phyloP scores from a whole-genome alignment of 2,329 filamentous ascomycete genomes.

The Davidsoniella eucalypti region DNA sequence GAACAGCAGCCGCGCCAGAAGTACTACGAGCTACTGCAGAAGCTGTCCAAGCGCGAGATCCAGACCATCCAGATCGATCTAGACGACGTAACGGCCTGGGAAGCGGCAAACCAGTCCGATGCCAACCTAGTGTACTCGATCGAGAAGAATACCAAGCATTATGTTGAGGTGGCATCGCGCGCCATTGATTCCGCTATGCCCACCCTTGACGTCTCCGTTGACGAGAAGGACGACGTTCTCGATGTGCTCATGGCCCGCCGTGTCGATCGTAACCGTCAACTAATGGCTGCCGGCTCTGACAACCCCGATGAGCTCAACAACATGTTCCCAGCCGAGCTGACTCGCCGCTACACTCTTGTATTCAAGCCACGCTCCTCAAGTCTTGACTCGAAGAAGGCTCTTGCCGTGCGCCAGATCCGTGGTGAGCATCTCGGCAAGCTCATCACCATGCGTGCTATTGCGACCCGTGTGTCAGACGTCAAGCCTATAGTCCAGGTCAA shows the following conservation, averaged over 20 bases:
- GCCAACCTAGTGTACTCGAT: conserved; percentile 67
- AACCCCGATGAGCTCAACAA: conserved; percentile 52
- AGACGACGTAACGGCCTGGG: conserved; percentile 73
- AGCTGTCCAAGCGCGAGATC: conserved; percentile 63
- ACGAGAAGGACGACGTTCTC: conserved; percentile 93
- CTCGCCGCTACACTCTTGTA: conserved; percentile 83
- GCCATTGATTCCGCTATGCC: conserved; percentile 83
- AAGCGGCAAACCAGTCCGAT: conserved; percentile 51
- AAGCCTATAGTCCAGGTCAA: conserved; percentile 97
- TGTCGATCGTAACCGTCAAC: conserved; percentile 66
- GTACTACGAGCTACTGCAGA: conserved; percentile 76
- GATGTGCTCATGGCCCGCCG: conserved; percentile 93
- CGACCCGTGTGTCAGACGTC: conserved; percentile 90
- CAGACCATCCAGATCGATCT: conserved; percentile 74
- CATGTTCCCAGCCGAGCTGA: conserved; percentile 82
- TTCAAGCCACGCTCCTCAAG: conserved; percentile 81
- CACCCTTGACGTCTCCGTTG: conserved; percentile 52
- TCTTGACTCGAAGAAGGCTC: conserved; percentile 42
- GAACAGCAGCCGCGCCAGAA: conserved; percentile 53
- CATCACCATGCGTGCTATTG: conserved; percentile 87
- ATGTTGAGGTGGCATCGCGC: conserved; percentile 77
- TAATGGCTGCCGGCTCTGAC: conserved; percentile 49
- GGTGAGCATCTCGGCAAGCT: conserved; percentile 85
- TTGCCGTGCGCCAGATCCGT: conserved; percentile 85
- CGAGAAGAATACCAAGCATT: conserved; percentile 83